Evolutionary conservation across 148 eudicot genomes (phyloP).

Genomic region (Vaccinium myrtillus): DNA sequence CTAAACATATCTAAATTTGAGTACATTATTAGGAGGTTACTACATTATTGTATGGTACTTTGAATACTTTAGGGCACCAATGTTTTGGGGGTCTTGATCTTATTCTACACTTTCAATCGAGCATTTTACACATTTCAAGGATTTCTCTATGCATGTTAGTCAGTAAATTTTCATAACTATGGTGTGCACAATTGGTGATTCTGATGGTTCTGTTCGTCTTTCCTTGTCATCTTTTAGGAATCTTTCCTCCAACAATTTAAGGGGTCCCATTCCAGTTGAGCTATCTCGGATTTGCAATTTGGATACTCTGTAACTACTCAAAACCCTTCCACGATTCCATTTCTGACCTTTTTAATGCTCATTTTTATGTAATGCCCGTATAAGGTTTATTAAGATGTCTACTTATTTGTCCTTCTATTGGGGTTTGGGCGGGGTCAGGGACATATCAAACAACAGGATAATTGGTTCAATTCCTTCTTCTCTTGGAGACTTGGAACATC

Average conservation of each 20-base stretch:
- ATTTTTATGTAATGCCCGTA: background rate
- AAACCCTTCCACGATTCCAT: background rate
- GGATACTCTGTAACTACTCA: conserved; percentile 72
- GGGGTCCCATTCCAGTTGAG: conserved; percentile 88
- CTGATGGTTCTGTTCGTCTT: conserved; percentile 3
- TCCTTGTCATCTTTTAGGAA: conserved; percentile 45
- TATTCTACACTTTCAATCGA: background rate
- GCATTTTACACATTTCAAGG: background rate
- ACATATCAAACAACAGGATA: conserved; percentile 75
- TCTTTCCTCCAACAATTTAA: conserved; percentile 73
- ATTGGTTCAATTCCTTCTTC: conserved; percentile 81
- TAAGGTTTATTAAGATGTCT: background rate
- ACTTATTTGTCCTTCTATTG: background rate
- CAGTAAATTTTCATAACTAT: background rate
- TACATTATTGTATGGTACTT: background rate
- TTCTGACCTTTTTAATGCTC: background rate
- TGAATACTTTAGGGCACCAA: background rate
- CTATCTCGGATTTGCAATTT: conserved; percentile 92
- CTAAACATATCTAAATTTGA: background rate
- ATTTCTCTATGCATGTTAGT: background rate
- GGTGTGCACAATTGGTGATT: background rate
- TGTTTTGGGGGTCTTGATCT: background rate
- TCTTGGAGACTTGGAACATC: conserved; percentile 97
- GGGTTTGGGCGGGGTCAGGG: conserved; percentile 39
- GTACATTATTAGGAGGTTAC: background rate